phyloP scores from a whole-genome alignment of 169 alveolate genomes.

The Babesia ovata region DNA sequence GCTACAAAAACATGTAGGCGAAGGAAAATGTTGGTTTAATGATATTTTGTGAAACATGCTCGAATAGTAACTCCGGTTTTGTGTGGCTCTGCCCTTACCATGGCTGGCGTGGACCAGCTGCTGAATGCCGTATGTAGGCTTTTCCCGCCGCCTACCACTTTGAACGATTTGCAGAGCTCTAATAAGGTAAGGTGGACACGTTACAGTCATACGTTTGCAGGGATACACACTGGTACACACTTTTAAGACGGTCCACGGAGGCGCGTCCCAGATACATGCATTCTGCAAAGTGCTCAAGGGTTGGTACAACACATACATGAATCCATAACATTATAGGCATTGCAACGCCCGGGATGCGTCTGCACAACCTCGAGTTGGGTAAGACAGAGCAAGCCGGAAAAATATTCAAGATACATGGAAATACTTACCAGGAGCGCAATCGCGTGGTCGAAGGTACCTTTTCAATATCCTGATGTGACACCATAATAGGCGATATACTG shows the following conservation, averaged over 20 bases:
- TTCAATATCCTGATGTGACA: no score
- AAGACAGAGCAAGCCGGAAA: constrained; percentile 53
- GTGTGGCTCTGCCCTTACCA: constrained; percentile 54
- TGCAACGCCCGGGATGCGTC: constrained; percentile 39
- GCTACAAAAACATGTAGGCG: constrained; percentile 1
- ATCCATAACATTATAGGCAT: constrained; percentile 47
- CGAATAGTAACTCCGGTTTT: constrained; percentile 37
- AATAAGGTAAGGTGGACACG: neutral
- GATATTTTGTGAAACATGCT: neutral
- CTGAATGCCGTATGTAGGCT: constrained; percentile 32
- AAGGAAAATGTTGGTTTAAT: constrained; percentile 1
- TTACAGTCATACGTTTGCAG: neutral
- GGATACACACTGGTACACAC: constrained; percentile 8
- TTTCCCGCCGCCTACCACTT: constrained; percentile 12
- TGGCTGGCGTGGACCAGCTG: constrained; percentile 38
- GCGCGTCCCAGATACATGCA: neutral
- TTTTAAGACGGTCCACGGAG: constrained; percentile 18
- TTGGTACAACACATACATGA: neutral
- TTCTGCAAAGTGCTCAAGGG: constrained; percentile 35
- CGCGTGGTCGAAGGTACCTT: constrained; percentile 15
- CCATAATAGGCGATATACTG: constrained; percentile 56
- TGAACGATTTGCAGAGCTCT: neutral
- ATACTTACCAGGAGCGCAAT: constrained; percentile 51
- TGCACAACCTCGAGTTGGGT: constrained; percentile 44
- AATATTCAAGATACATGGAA: constrained; percentile 70